Base-by-base conservation (phyloP, 805 yeast genomes). In the Saccharomycopsis babjevae region DNA sequence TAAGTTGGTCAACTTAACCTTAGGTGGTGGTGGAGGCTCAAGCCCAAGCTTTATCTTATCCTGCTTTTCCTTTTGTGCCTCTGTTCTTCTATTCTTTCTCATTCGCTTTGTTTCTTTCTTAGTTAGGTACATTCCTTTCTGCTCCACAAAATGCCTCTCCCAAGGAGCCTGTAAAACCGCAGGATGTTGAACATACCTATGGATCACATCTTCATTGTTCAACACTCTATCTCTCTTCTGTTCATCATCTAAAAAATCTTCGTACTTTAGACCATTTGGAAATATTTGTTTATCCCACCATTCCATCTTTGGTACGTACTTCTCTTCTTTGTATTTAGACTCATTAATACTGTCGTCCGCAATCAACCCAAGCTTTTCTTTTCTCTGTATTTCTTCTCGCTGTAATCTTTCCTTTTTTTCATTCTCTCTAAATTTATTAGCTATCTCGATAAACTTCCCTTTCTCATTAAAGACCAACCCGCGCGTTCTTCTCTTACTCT, bases 11-110 rank as follows among this genome's bases (percentile, higher is more conserved):
- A 90, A 75, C 67, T 87, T 89, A 30, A 94, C 87, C 71, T 93
- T 94, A 2, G 97, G 96, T 5, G 86, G 86, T 0, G 97, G 97
- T 5, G 96, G 86, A 0, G 96, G 87, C 56, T 86, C 89, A 20
- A 92, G 73, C 0, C 99, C 99, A 5, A 89, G 74, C 61, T 84
- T 80, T 28, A 92, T 85, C 55, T 87, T 76, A 66, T 89, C 93
- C 69, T 89, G 96, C 61, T 80, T 78, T 55, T 86, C 94, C 67
- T 85, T 84, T 63, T 83, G 82, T 63, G 73, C 76, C 50, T 78
- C 77, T 54, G 84, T 80, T 61, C 97, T 77, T 56, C 82, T 85
- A 62, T 86, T 86, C 62, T 85, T 80, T 54, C 97, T 79, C 46
- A 86, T 78, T 61, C 91, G 78, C 67, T 87, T 88, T 72, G 80